A percentile compares a stretch with the other conserved stretches of the same genome.
Evolutionary conservation across 495 filamentous ascomycete species (phyloP).

Genomic region (Xylaria scruposa): DNA sequence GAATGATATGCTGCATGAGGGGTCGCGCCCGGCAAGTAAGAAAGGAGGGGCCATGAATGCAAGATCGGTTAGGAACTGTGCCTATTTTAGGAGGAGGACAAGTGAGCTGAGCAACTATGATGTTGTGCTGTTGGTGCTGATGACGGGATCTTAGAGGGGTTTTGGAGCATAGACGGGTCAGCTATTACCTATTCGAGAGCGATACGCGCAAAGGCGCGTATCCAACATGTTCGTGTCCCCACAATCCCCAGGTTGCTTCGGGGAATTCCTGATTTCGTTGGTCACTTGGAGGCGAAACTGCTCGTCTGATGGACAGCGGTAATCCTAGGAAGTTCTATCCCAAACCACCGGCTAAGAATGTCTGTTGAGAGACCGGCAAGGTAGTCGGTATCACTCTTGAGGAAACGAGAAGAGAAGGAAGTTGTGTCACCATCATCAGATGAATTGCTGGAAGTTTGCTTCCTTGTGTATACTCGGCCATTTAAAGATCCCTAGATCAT

Average conservation of each 20-base stretch:
- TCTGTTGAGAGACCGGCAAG: not conserved
- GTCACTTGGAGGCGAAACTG: constrained; percentile 25
- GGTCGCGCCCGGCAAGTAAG: constrained; percentile 11
- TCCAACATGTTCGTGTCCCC: constrained; percentile 12
- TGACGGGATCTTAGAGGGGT: constrained; percentile 10
- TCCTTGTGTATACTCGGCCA: not conserved
- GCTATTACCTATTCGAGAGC: constrained; percentile 18
- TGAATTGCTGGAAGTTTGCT: constrained; percentile 5
- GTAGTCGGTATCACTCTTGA: constrained; percentile 10
- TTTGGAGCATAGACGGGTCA: constrained; percentile 17
- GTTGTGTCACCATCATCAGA: not conserved
- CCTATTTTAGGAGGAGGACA: constrained; percentile 24
- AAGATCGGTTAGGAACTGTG: constrained; percentile 16
- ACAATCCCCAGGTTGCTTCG: constrained; percentile 21
- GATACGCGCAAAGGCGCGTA: constrained; percentile 2
- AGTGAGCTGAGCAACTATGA: constrained; percentile 22
- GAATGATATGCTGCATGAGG: constrained; percentile 14
- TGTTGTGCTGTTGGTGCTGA: constrained; percentile 18
- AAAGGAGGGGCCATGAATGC: constrained; percentile 14
- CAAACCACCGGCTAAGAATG: constrained; percentile 15
- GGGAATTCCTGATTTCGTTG: constrained; percentile 16
- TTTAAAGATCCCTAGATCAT: not conserved
- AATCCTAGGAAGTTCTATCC: constrained; percentile 11
- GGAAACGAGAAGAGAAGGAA: not conserved
- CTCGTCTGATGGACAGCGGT: constrained; percentile 28